Evolutionary conservation across 495 filamentous ascomycete species (phyloP).

Genomic region (Stereocaulon alpinum): DNA sequence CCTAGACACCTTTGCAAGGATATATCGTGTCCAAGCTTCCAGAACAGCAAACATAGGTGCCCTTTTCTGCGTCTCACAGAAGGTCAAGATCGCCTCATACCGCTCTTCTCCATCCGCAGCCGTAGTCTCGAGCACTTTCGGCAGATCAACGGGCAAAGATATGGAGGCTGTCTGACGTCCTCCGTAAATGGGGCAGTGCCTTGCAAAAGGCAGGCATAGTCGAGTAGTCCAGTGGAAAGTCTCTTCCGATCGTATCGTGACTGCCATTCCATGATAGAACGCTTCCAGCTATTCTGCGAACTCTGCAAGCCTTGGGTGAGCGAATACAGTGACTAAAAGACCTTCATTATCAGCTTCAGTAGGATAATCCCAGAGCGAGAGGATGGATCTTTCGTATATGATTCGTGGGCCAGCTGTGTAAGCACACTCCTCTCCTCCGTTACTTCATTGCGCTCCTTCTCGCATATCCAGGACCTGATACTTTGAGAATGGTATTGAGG

Average conservation of each 20-base stretch:
- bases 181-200: conserved; percentile 48
- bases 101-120: conserved; percentile 26
- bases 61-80: conserved; percentile 29
- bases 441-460: conserved; percentile 43
- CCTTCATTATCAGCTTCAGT: background rate
- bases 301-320: conserved; percentile 12
- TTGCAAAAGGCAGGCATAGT: conserved; percentile 64
- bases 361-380: conserved; percentile 33
- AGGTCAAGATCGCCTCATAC: conserved; percentile 34
- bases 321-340: background rate
- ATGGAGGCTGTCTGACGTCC: conserved; percentile 56
- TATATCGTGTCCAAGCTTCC: background rate
- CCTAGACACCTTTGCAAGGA: background rate
- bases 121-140: conserved; percentile 43
- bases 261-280: conserved; percentile 50
- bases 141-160: conserved; percentile 55
- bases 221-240: conserved; percentile 37
- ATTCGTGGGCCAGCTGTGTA: conserved; percentile 39
- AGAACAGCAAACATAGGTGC: background rate
- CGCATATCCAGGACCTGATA: conserved; percentile 42
- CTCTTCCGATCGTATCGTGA: conserved; percentile 31
- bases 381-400: conserved; percentile 27
- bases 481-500: conserved; percentile 47
- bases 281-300: conserved; percentile 43
- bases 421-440: conserved; percentile 39